phyloP scores from a whole-genome alignment of 108 stramenopile genomes.

The Nitzschia palea region DNA sequence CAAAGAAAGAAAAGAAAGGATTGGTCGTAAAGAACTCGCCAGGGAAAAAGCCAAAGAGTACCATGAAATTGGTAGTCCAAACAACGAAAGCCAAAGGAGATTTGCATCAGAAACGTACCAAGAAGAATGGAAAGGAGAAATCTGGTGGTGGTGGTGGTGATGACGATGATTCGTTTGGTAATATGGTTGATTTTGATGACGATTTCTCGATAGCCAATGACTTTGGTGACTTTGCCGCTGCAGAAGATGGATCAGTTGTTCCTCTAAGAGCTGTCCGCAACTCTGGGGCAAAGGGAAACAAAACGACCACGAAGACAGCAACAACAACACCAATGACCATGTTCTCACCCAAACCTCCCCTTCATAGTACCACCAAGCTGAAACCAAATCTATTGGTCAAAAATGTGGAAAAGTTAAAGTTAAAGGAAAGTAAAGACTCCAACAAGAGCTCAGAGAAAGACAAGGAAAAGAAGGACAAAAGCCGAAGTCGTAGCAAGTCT shows the following conservation, averaged over 20 bases:
- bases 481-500: constrained; percentile 9
- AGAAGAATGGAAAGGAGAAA: constrained; percentile 9
- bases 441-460: background rate
- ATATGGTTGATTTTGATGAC: constrained; percentile 26
- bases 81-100: constrained; percentile 13
- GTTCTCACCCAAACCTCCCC: background rate
- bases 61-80: constrained; percentile 10
- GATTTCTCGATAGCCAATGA: constrained; percentile 12
- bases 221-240: constrained; percentile 24
- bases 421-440: constrained; percentile 1
- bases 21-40: background rate
- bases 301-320: too few species aligned
- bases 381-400: constrained; percentile 7
- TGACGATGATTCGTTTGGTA: constrained; percentile 23
- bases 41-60: constrained; percentile 12
- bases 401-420: background rate
- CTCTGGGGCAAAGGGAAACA: background rate
- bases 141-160: constrained; percentile 11
- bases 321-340: too few species aligned
- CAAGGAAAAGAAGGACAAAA: background rate
- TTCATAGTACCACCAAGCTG: background rate
- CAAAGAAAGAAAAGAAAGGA: constrained; percentile 9
- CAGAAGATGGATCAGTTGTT: constrained; percentile 21
- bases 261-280: constrained; percentile 9
- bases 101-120: constrained; percentile 7